Base-by-base conservation (phyloP, 345 rosid species). In the Syzygium grande region DNA sequence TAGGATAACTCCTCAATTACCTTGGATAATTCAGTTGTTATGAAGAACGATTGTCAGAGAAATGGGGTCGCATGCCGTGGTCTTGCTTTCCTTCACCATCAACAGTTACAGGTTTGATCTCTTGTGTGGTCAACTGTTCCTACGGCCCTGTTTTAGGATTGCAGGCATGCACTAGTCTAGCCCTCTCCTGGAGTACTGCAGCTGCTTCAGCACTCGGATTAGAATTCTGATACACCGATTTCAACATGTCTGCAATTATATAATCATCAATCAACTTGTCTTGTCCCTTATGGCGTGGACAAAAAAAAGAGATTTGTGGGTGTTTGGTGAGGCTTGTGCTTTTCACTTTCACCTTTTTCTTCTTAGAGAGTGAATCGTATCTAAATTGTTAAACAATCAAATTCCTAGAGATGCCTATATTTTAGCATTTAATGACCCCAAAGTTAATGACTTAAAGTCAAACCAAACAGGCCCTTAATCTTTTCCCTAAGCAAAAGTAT, bases 81-180 rank as follows among this genome's bases (percentile, higher is more conserved):
- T 94, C 93, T 95, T 85, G 94, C 92, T 95, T 95, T 77, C 98
- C 97, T 3, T 91, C 93, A 88, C 93, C 94, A 86, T 94, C 94
- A 49, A 85, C 86, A 85, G 54, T 95, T 61, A 94, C 98, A 97
- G 98, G 99, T 97, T 73, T 1, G 14, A 73, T 73, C 49, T 19
- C 80, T 17, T 34, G 9, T 73, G 13, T 73, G 7, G 80, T 41
- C 80, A 34, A 19, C 80, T 73, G 49, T 73, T 41, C 9, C 25
- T 73, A 73, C 0, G 7, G 43, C 49, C 25, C 49, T 41, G 43
- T 34, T 19, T 34, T 19, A 34, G 49, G 80, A 73, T 73, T 73
- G 41, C 49, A 34, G 25, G 46, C 25, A 73, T 9, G 38, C 14
- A 17, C 80, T 41, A 34, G 23, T 30, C 79, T 68, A 68, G 79